Evolutionary conservation across 1,139 yeast species (phyloP).

Genomic region (Debaryomycetaceae sp.): DNA sequence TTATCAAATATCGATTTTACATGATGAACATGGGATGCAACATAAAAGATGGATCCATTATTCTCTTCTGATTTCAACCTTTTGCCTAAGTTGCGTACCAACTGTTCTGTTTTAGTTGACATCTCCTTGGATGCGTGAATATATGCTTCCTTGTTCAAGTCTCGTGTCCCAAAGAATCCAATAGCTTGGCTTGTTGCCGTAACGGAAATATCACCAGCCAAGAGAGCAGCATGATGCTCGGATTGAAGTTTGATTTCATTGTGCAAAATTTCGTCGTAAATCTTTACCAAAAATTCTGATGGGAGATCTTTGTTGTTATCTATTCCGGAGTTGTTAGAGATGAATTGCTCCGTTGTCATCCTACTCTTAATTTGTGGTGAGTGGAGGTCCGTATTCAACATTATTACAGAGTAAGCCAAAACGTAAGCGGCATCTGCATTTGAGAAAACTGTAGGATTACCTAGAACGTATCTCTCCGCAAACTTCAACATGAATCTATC

Average conservation of each 20-base stretch:
- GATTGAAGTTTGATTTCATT: conserved; percentile 89
- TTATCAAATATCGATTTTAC: conserved; percentile 92
- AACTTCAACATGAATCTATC: conserved; percentile 95
- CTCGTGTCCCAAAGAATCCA: conserved; percentile 74
- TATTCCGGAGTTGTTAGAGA: conserved; percentile 86
- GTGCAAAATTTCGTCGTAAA: conserved; percentile 71
- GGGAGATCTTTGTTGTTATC: conserved; percentile 89
- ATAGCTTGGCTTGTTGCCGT: conserved; percentile 37
- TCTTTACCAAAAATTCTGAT: conserved; percentile 59
- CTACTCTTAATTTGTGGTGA: conserved; percentile 80
- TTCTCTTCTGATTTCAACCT: conserved; percentile 30
- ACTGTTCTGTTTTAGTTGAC: conserved; percentile 82
- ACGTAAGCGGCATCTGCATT: conserved; percentile 95
- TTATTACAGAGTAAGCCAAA: conserved; percentile 84
- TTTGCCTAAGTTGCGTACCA: conserved; percentile 69
- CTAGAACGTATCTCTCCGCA: conserved; percentile 87
- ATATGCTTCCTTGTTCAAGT: conserved; percentile 79
- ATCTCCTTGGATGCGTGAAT: conserved; percentile 90
- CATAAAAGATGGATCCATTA: conserved; percentile 29
- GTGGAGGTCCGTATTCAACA: conserved; percentile 93
- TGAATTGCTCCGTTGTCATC: conserved; percentile 85
- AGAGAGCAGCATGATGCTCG: conserved; percentile 89
- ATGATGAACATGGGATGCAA: conserved; percentile 80
- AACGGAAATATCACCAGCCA: conserved; percentile 57
- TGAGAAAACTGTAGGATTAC: conserved; percentile 80